Evolutionary conservation across 2,329 filamentous ascomycete genomes (phyloP), one percentile per base, ranked within the genome.

Genomic region (Emmonsiellopsis sp.): DNA sequence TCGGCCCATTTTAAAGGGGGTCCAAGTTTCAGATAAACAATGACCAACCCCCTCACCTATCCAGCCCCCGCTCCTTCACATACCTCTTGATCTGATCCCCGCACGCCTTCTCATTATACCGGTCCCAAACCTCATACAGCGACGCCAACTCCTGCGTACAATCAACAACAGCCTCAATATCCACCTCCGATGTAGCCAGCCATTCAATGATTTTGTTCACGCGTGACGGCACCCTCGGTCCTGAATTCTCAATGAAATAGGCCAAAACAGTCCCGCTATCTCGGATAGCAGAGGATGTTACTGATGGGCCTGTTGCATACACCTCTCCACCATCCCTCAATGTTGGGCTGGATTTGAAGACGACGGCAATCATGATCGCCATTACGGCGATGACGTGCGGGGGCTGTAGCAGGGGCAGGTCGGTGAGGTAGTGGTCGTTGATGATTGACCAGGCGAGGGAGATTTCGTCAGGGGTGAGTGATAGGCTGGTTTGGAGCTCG

Each of bases 341-440:
- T 6, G 33, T 39, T 17, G 56, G 39, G 36, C 17, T 53, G 7
- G 55, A 50, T 36, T 56, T 57, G 42, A 95, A 80, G 4, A 93
- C 86, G n/a, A 95, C 79, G 1, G 88, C 85, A 6, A 95, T 77
- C 54, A 95, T 81, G 55, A 95, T 86, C 6, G 89, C 87, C 36
- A 89, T 91, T 42, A 95, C 80, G n/a, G 89, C 89, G 53, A 95
- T 84, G 48, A 88, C 79, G 63, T 95, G 89, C n/a, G 91, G 91
- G 10, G 90, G 79, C 64, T 90, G 86, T 0, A 94, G 77, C 11
- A 96, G 76, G 1, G 88, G 88, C n/a, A 95, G 76, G 66, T 96
- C 91, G 6, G 91, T 95, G 71, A 94, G 85, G 72, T 88, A 95
- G 67, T 88, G 87, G 68, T 96, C 91, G 71, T 95, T 96, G 66